Evolutionary conservation across 805 yeast species (phyloP).

Genomic region (Myxozyma neotropica): DNA sequence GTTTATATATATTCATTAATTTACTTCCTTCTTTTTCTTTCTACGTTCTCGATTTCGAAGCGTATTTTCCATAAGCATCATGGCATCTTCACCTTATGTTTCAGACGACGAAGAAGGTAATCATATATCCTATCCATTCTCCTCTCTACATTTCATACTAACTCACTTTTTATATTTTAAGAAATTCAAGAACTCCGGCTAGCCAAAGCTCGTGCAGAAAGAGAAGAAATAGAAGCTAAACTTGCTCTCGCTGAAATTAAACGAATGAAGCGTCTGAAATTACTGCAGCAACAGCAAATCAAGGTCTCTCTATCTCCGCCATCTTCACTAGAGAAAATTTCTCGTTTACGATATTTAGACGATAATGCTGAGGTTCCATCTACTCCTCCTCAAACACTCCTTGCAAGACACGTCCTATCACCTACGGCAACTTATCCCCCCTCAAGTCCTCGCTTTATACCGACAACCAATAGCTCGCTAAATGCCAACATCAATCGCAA

Average conservation of each 20-base stretch:
- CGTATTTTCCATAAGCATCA: too few species aligned
- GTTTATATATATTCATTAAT: background rate
- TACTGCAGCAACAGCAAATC: background rate
- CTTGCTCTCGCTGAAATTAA: conserved; percentile 6
- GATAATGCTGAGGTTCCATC: background rate
- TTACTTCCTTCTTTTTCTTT: too few species aligned
- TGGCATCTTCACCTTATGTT: background rate
- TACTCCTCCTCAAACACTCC: background rate
- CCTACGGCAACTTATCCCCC: too few species aligned
- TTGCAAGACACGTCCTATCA: background rate
- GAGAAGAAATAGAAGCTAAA: conserved; percentile 19
- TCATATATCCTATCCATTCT: too few species aligned
- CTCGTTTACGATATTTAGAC: too few species aligned
- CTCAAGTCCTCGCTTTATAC: background rate
- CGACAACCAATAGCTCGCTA: background rate
- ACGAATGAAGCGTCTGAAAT: background rate
- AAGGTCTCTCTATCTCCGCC: background rate
- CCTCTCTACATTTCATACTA: background rate
- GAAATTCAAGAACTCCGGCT: conserved; percentile 7
- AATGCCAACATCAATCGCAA: too few species aligned
- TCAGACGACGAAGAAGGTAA: conserved; percentile 11
- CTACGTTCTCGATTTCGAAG: too few species aligned
- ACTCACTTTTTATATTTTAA: background rate
- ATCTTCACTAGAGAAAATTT: background rate
- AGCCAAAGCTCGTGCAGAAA: conserved; percentile 17